Evolutionary conservation across 768 basidiomycete species (phyloP), one percentile per base, ranked within the genome.

Genomic region (Tephrocybe sp.): DNA sequence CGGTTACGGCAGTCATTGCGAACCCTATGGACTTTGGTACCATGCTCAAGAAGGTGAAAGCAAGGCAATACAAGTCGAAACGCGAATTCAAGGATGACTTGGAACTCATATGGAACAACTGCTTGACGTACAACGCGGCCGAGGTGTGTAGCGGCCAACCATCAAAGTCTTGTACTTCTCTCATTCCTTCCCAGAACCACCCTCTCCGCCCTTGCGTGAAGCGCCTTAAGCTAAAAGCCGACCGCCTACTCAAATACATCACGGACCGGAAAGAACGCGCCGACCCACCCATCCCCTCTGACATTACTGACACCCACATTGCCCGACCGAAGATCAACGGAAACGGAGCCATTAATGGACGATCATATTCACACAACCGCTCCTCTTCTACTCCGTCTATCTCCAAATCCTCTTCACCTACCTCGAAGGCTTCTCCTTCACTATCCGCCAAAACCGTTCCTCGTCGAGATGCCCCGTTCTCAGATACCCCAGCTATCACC

Each of bases 51-150:
- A 94, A 94, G 69, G 88, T 97, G 64, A 98, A 97, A 72, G 74
- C 79, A 50, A 91, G 89, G 64, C 78, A 82, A 41, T 97, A 97
- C 79, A 94, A 94, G 69, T 91, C 85, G 24, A 98, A 98, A 70
- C 77, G 83, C 55, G 90, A 94, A 60, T 98, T 99, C 69, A 86
- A 87, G 55, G 86, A 90, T 51, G 97, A 99, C 69, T 73, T 99
- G 36, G 91, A 95, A 57, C 80, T 97, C 53, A 97, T 99, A 57
- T 99, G 97, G 97, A 83, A 83, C 39, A 99, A 98, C 57, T 97
- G 95, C 67, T 80, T 87, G 55, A 83, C 79, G 4, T 98, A 98
- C 67, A 99, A 99, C 66, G 86, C 90, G 15, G 79, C 84, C 10
- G 88, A 93, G 73, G 94, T 92, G 57, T 52, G 87, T 77, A 11